A percentile compares a stretch with the other conserved stretches of the same genome.
These are phyloP conservation scores for Monilinia laxa DNA, from an alignment of 2,329 filamentous ascomycete species.

Conservation along the genomic window DNA sequence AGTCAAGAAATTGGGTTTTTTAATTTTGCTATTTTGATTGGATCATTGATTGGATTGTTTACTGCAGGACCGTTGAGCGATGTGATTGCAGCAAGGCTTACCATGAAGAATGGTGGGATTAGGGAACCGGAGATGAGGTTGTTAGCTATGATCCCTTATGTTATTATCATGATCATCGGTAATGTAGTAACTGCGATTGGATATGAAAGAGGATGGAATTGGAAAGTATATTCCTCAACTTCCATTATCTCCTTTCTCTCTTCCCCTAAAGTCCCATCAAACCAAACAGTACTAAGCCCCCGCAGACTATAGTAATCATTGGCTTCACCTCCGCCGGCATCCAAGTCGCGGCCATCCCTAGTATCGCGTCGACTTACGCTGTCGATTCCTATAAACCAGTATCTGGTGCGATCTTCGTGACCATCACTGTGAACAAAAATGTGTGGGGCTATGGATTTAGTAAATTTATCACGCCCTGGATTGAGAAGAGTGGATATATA, in stretches of 20 bases:
- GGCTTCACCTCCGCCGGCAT: conserved; percentile 51
- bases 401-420: conserved; percentile 58
- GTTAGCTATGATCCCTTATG: conserved; percentile 40
- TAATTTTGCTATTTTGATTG: conserved; percentile 51
- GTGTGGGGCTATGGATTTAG: conserved; percentile 61
- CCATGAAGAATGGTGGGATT: conserved; percentile 16
- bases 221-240: conserved; percentile 43
- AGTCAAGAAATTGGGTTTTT: conserved; percentile 51
- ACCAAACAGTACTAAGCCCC: not conserved
- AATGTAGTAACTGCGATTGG: conserved; percentile 55
- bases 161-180: conserved; percentile 48
- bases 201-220: conserved; percentile 52
- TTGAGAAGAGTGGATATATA: conserved; percentile 50
- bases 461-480: conserved; percentile 56
- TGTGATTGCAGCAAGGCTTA: conserved; percentile 20
- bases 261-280: not conserved
- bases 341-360: conserved; percentile 48
- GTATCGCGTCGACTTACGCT: conserved; percentile 56
- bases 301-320: conserved; percentile 50
- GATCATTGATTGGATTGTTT: conserved; percentile 46
- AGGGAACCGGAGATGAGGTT: conserved; percentile 45
- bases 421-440: conserved; percentile 64
- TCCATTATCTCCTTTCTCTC: not conserved
- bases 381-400: conserved; percentile 64
- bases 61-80: conserved; percentile 36